Conservation (phyloP, 192 early-diverging fungal genomes). For the Obelidium mucronatum region DNA sequence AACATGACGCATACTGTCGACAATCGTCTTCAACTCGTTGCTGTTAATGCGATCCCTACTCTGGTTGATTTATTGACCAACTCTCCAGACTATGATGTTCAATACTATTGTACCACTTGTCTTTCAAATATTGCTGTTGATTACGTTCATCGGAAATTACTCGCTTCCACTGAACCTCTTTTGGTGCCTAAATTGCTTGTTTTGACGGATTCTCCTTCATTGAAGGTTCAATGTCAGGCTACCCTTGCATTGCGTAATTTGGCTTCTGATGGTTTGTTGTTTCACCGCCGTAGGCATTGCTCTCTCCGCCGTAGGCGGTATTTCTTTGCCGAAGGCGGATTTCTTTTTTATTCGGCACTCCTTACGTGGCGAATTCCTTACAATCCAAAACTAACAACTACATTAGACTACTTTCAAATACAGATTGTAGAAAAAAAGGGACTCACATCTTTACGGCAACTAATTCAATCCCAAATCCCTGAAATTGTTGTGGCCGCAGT, state of each 20-base stretch:
- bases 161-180: slow-evolving; percentile 72
- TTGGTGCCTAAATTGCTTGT: slow-evolving; percentile 79
- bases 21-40: slow-evolving; percentile 83
- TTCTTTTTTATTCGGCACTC: no score
- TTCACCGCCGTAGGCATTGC: no score
- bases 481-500: slow-evolving; percentile 83
- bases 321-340: no score
- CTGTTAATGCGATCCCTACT: slow-evolving; percentile 82
- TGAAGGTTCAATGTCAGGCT: slow-evolving; percentile 89
- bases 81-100: slow-evolving; percentile 82
- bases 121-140: slow-evolving; percentile 91
- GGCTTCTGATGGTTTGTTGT: slow-evolving; percentile 72
- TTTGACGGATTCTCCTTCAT: slow-evolving; percentile 77
- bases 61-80: slow-evolving; percentile 77
- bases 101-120: slow-evolving; percentile 90
- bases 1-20: slow-evolving; percentile 88
- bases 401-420: slow-evolving; percentile 87
- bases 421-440: slow-evolving; percentile 82
- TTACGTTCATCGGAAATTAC: slow-evolving; percentile 14
- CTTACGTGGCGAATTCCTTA: no score
- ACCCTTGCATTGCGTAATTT: slow-evolving; percentile 87
- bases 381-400: no score
- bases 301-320: no score
- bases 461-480: slow-evolving; percentile 76
- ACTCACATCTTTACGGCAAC: slow-evolving; percentile 73